phyloP scores from a whole-genome alignment of 2,329 filamentous ascomycete genomes.

The Cercospora sp. region DNA sequence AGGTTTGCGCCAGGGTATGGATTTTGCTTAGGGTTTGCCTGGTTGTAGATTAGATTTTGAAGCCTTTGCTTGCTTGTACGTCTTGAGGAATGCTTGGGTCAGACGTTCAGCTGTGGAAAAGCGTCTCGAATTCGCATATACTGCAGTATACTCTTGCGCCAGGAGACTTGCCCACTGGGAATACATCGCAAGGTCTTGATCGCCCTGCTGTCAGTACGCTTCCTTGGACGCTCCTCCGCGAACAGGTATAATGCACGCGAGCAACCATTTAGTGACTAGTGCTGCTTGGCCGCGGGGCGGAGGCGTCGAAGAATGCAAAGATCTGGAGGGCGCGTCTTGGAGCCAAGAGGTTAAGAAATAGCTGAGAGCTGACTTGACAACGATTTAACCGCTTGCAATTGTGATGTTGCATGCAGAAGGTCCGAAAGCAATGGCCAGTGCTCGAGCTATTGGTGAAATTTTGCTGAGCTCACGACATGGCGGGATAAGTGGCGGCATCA shows the following conservation, averaged over 20 bases:
- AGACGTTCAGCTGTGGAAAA: neutral
- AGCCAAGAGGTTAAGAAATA: slow-evolving; percentile 15
- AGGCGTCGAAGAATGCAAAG: slow-evolving; percentile 9
- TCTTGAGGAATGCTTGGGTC: neutral
- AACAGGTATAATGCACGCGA: slow-evolving; percentile 7
- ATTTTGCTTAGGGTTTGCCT: neutral
- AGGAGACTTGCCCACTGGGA: neutral
- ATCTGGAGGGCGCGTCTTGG: neutral
- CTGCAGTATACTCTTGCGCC: neutral
- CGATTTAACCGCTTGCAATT: slow-evolving; percentile 7
- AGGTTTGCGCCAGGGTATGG: slow-evolving; percentile 9
- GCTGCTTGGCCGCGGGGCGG: slow-evolving; percentile 14
- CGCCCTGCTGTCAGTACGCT: neutral
- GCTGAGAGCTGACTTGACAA: slow-evolving; percentile 10
- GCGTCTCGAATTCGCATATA: neutral
- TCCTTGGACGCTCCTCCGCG: neutral
- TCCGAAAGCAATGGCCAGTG: neutral
- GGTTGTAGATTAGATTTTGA: neutral
- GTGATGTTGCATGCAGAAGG: slow-evolving; percentile 2
- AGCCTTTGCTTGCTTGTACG: slow-evolving; percentile 1
- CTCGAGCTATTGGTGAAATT: neutral
- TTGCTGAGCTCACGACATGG: neutral
- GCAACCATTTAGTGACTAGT: slow-evolving; percentile 2
- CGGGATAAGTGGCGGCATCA: neutral
- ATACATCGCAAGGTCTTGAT: neutral